A percentile compares a stretch with the other conserved stretches of the same genome.
phyloP scores from a whole-genome alignment of 129 eudicot genomes.

The Mikania micrantha region DNA sequence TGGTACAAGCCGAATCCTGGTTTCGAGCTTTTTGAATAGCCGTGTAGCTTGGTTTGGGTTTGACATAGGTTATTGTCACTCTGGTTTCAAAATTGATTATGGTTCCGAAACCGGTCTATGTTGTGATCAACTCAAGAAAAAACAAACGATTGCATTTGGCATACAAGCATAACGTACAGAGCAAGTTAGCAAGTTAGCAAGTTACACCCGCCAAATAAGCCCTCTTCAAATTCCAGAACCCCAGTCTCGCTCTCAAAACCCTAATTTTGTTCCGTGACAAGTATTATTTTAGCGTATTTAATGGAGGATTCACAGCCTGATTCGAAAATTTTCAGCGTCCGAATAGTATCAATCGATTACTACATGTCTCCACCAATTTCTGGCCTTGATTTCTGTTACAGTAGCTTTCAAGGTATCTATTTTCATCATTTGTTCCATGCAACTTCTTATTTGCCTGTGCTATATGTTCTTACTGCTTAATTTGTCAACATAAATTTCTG shows the following conservation, averaged over 20 bases:
- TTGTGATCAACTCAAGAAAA: too few species aligned
- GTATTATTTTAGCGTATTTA: not conserved
- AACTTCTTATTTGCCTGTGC: not conserved
- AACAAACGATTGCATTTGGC: not conserved
- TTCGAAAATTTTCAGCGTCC: constrained; percentile 56
- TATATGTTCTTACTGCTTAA: not conserved
- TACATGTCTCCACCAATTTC: constrained; percentile 86
- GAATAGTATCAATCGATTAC: constrained; percentile 86
- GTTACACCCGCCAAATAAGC: constrained; percentile 29
- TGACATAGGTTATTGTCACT: too few species aligned
- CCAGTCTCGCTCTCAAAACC: not conserved
- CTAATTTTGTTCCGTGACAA: too few species aligned
- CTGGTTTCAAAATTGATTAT: too few species aligned
- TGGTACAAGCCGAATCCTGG: too few species aligned
- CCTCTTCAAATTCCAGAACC: not conserved
- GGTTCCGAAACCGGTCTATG: too few species aligned
- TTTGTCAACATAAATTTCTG: not conserved
- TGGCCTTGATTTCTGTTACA: constrained; percentile 60
- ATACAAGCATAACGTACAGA: not conserved
- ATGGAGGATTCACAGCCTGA: constrained; percentile 48
- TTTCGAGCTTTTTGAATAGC: too few species aligned
- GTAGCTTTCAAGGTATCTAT: constrained; percentile 68
- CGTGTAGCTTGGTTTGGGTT: too few species aligned
- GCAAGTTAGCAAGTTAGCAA: not conserved
- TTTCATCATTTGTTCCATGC: not conserved